A percentile compares a stretch with the other conserved stretches of the same genome.
Evolutionary conservation across 2,329 filamentous ascomycete genomes (phyloP).

Genomic region (Neoscytalidium dimidiatum): DNA sequence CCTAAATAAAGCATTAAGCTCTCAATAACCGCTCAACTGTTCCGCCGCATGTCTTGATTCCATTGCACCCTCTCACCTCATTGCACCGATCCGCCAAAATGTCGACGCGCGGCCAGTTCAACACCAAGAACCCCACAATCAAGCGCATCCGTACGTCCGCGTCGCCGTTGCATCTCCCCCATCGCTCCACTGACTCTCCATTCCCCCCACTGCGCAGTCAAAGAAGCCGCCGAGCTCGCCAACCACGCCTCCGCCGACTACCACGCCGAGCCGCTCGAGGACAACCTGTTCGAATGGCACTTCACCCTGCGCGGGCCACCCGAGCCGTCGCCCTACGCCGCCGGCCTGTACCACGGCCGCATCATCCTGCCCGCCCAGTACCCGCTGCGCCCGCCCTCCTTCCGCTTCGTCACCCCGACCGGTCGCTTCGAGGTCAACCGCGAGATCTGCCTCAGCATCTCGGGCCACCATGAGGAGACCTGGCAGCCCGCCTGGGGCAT

Average conservation of each 20-base stretch:
- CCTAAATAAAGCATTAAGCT: background rate
- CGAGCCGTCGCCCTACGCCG: conserved; percentile 70
- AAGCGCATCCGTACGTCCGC: conserved; percentile 71
- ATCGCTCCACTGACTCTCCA: conserved; percentile 25
- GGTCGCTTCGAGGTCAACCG: conserved; percentile 95
- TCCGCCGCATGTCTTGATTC: background rate
- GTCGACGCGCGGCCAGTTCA: conserved; percentile 54
- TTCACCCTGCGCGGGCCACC: conserved; percentile 94
- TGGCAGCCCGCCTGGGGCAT: conserved; percentile 99
- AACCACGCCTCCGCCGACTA: conserved; percentile 80
- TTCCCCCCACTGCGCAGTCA: conserved; percentile 63
- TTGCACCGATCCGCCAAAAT: conserved; percentile 27
- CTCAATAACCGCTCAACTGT: background rate
- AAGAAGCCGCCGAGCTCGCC: conserved; percentile 87
- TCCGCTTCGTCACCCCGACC: conserved; percentile 89
- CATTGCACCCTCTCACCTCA: background rate
- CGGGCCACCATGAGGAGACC: conserved; percentile 93
- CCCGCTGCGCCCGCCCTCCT: conserved; percentile 88
- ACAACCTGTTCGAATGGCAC: conserved; percentile 97
- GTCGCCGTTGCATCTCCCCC: conserved; percentile 21
- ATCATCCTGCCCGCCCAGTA: conserved; percentile 89
- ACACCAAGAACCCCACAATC: conserved; percentile 79
- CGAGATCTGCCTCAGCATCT: conserved; percentile 94
- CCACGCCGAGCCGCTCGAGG: conserved; percentile 79
- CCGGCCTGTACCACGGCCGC: conserved; percentile 91